These are phyloP conservation scores for Annulohypoxylon moriforme DNA, from an alignment of 495 filamentous ascomycete genomes.

Conservation along the genomic window DNA sequence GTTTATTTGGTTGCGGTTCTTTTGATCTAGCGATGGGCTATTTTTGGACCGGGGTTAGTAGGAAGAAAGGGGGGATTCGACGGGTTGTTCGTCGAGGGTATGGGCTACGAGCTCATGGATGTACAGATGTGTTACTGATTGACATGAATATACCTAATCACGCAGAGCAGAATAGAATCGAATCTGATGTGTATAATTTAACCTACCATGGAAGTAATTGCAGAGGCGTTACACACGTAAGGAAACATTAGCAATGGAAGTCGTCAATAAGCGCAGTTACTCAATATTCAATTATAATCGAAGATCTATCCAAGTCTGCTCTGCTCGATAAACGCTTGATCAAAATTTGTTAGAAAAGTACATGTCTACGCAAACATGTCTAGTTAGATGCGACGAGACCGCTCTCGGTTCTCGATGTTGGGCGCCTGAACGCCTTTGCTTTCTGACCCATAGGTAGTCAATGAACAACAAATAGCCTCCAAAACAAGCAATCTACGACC, in stretches of 20 bases:
- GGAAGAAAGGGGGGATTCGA: not conserved
- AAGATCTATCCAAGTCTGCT: not conserved
- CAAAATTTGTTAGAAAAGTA: not conserved
- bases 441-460: not conserved
- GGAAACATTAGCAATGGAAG: not conserved
- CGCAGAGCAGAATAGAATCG: conserved; percentile 3
- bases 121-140: conserved; percentile 30
- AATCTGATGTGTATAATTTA: conserved; percentile 15
- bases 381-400: conserved; percentile 3
- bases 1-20: conserved; percentile 93
- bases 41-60: not conserved
- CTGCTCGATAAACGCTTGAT: not conserved
- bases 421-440: conserved; percentile 27
- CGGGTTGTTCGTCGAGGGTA: not conserved
- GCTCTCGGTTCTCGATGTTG: not conserved
- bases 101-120: conserved; percentile 31
- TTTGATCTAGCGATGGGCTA: conserved; percentile 59
- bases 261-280: not conserved
- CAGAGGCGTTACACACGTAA: not conserved
- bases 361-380: not conserved
- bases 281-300: not conserved
- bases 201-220: not conserved
- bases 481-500: conserved; percentile 1
- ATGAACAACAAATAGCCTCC: conserved; percentile 4
- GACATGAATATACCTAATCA: conserved; percentile 33